Base-by-base conservation (phyloP, 495 filamentous ascomycete species). In the Cercophora scortea region DNA sequence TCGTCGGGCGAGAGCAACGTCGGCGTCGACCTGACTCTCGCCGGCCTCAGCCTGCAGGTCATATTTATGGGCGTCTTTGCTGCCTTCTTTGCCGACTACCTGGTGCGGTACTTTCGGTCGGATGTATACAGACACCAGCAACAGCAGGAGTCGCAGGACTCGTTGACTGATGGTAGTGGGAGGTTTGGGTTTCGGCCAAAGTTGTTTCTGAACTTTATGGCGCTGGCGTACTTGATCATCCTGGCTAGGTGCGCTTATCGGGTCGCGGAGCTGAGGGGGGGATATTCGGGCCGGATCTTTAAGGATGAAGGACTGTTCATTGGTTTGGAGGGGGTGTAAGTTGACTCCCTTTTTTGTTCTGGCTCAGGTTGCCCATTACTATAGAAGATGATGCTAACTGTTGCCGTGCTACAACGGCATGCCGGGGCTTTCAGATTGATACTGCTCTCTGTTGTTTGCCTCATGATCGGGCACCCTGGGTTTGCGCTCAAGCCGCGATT, bases 11-110 rank as follows among this genome's bases (percentile, higher is more conserved):
- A 40, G 10, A 65, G 53, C 48, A 45, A 64, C 7, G 7, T 48
- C 8, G 76, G 75, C 34, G 65, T 73, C 41, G 50, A 77, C 45
- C 73, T 86, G 51, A 79, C 82, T 53, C 60, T 76, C 15, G 63
- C 65, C 7, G 75, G 75, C 45, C 64, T 78, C 18, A 55, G 54
- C 35, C 67, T 73, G 36, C 75, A 76, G 53, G 75, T 78, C 44
- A 55, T 73, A 38, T 69, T 70, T 2, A 61, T 78, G 12, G 19
- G 64, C 7, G 51, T 71, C 35, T 79, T 77, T 58, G 63, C 65
- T 49, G 54, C 56, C 16, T 52, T 76, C 13, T 65, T 68, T 1
- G 48, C 49, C 19, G 75, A 79, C 45, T 80, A 71, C 50, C 51
- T 67, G 35, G 47, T 64, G 43, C 66, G 61, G 39, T 71, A 69